These are phyloP conservation scores for Hygrophorus pudorinus DNA, from an alignment of 768 basidiomycete species.

Conservation along the genomic window DNA sequence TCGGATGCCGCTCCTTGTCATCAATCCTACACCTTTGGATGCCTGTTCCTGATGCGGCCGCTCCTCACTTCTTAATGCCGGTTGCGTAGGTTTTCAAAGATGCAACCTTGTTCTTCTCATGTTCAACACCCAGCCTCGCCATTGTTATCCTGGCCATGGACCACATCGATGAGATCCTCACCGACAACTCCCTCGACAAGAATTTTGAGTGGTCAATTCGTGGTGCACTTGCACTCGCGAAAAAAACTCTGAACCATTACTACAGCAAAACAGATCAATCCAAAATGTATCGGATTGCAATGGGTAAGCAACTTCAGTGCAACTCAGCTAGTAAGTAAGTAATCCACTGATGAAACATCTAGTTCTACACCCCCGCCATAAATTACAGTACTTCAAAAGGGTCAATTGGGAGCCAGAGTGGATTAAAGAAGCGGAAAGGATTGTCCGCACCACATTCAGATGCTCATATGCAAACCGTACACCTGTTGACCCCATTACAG, in stretches of 20 bases:
- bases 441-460: slow-evolving; percentile 8
- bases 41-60: no score
- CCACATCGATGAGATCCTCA: slow-evolving; percentile 11
- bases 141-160: no score
- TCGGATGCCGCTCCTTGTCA: no score
- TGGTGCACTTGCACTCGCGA: slow-evolving; percentile 14
- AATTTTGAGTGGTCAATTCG: slow-evolving; percentile 12
- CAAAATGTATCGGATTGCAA: slow-evolving; percentile 22
- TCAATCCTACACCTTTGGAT: no score
- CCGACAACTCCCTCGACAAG: not conserved
- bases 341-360: not conserved
- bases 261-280: slow-evolving; percentile 20
- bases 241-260: slow-evolving; percentile 21
- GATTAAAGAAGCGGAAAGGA: slow-evolving; percentile 13
- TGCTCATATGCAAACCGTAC: not conserved
- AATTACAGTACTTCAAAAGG: slow-evolving; percentile 18
- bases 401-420: slow-evolving; percentile 17
- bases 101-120: slow-evolving; percentile 17
- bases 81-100: slow-evolving; percentile 21
- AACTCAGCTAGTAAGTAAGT: not conserved
- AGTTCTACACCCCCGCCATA: slow-evolving; percentile 22
- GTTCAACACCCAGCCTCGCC: no score
- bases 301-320: slow-evolving; percentile 17
- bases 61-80: no score
- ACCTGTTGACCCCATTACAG: not conserved